Evolutionary conservation across 345 rosid genomes (phyloP).

Genomic region (Syzygium grande): DNA sequence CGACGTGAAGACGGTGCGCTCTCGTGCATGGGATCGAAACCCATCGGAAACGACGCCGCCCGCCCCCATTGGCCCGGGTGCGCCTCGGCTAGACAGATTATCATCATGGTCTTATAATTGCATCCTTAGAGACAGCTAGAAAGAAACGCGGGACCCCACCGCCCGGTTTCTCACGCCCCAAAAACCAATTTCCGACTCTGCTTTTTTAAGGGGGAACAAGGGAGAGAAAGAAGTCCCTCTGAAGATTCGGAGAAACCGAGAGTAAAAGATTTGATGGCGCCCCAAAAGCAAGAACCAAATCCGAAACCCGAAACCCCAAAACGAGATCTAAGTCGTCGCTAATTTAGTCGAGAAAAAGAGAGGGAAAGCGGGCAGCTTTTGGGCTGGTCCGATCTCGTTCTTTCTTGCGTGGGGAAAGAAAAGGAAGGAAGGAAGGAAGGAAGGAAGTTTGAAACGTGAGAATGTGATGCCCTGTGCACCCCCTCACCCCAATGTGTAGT

Average conservation of each 20-base stretch:
- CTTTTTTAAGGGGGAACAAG: too few relatives aligned
- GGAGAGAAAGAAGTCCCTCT: not conserved
- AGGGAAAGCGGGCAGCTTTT: slow-evolving; percentile 1
- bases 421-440: too few relatives aligned
- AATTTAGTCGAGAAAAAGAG: not conserved
- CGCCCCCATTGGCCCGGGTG: slow-evolving; percentile 11
- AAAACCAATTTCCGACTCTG: too few relatives aligned
- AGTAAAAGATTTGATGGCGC: slow-evolving; percentile 10
- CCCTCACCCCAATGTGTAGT: not conserved
- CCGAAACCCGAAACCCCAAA: too few relatives aligned
- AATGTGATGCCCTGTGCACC: slow-evolving; percentile 17
- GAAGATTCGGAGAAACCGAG: slow-evolving; percentile 3
- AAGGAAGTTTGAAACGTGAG: not conserved
- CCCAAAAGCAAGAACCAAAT: not conserved
- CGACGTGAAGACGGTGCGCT: not conserved
- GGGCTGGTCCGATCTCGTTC: not conserved
- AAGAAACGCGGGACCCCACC: not conserved
- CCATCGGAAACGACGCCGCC: not conserved
- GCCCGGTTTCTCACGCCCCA: too few relatives aligned
- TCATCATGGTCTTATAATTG: slow-evolving; percentile 55
- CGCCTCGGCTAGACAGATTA: slow-evolving; percentile 39
- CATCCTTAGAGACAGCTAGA: not conserved
- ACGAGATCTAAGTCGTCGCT: not conserved
- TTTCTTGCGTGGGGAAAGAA: too few relatives aligned
- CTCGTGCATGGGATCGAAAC: slow-evolving; percentile 45